phyloP scores from a whole-genome alignment of 148 eudicot genomes.

The Spergularia bocconei region DNA sequence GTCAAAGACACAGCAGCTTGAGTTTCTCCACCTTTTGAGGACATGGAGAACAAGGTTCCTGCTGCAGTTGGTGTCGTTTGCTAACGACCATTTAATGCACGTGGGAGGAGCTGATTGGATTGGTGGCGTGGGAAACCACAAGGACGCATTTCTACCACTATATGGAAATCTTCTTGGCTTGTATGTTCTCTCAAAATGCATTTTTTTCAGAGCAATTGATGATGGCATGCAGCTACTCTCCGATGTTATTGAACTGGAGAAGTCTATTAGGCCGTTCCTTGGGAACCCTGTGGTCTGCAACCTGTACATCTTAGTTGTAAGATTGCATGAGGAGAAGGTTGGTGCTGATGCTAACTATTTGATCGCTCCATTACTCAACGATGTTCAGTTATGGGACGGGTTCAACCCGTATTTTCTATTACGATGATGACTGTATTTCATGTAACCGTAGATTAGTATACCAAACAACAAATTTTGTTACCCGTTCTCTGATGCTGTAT shows the following conservation, averaged over 20 bases:
- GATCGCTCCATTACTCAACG: constrained; percentile 23
- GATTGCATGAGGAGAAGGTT: constrained; percentile 43
- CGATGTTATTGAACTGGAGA: constrained; percentile 55
- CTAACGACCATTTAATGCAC: constrained; percentile 34
- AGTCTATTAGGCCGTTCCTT: constrained; percentile 57
- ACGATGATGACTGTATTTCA: constrained; percentile 23
- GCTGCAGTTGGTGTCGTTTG: constrained; percentile 46
- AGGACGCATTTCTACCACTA: constrained; percentile 82
- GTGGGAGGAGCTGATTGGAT: constrained; percentile 62
- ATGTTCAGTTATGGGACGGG: constrained; percentile 51
- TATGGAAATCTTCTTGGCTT: constrained; percentile 79
- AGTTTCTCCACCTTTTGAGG: constrained; percentile 29
- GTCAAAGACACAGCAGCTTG: constrained; percentile 29
- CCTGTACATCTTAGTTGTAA: constrained; percentile 46
- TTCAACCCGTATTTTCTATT: constrained; percentile 81
- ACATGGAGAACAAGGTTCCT: constrained; percentile 63
- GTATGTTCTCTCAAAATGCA: constrained; percentile 60
- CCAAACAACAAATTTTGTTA: no score
- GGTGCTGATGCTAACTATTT: constrained; percentile 28
- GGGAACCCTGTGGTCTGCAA: constrained; percentile 65
- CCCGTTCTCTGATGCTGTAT: no score
- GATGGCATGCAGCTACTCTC: constrained; percentile 34
- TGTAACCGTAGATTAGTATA: not conserved
- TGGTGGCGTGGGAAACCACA: constrained; percentile 87
- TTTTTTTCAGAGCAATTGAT: constrained; percentile 33